Evolutionary conservation across 2,329 filamentous ascomycete genomes (phyloP).

Genomic region (Ceratocystis harringtonii): DNA sequence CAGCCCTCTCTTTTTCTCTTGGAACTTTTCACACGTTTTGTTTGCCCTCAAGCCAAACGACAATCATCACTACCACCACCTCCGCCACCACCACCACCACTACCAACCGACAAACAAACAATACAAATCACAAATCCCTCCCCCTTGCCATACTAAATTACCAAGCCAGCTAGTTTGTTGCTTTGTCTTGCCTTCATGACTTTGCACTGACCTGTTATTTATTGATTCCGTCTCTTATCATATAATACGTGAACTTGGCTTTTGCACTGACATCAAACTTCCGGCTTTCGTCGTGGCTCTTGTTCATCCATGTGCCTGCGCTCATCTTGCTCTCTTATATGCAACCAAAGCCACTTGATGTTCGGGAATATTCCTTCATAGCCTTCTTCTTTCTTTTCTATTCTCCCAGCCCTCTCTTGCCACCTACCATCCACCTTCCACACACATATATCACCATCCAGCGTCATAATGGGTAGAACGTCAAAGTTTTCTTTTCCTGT

Average conservation of each 20-base stretch:
- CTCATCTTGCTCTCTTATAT: constrained; percentile 13
- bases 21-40: background rate
- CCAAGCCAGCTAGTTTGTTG: background rate
- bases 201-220: constrained; percentile 3
- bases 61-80: background rate
- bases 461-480: constrained; percentile 14
- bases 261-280: background rate
- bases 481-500: constrained; percentile 18
- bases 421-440: background rate
- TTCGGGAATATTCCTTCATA: constrained; percentile 13
- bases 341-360: constrained; percentile 13
- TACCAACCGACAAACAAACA: background rate
- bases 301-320: constrained; percentile 12
- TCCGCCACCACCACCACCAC: background rate
- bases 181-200: constrained; percentile 1
- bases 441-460: background rate
- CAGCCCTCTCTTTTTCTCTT: background rate
- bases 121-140: background rate
- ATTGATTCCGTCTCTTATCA: background rate
- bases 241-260: background rate
- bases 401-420: background rate
- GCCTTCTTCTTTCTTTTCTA: constrained; percentile 1
- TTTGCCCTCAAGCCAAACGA: background rate
- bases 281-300: constrained; percentile 8
- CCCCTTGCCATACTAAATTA: background rate